A percentile compares a stretch with the other conserved stretches of the same genome.
Evolutionary conservation across 306 rosid genomes (phyloP).

Genomic region (Abrus pulchellus): DNA sequence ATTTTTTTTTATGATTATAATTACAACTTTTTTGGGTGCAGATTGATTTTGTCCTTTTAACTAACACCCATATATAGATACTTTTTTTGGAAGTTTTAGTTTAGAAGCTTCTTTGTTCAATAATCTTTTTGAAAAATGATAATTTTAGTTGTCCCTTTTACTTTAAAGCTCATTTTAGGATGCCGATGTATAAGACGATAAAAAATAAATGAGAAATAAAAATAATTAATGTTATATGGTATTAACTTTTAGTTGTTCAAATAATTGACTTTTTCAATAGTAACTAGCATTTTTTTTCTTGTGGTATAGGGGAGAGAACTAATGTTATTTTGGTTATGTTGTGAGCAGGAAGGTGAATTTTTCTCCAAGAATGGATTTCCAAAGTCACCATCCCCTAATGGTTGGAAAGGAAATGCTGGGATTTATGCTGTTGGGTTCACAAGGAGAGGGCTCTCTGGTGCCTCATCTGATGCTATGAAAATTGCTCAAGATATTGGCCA

Average conservation of each 20-base stretch:
- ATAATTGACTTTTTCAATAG: background rate
- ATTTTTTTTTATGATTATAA: background rate
- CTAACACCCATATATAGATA: background rate
- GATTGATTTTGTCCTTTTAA: conserved; percentile 8
- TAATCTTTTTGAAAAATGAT: no score
- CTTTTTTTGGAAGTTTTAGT: background rate
- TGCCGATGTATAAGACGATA: no score
- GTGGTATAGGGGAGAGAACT: conserved; percentile 25
- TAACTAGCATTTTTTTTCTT: background rate
- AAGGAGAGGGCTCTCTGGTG: conserved; percentile 91
- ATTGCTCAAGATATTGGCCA: conserved; percentile 80
- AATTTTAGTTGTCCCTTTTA: no score
- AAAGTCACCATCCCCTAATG: conserved; percentile 76
- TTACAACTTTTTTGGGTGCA: conserved; percentile 4
- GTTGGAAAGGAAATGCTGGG: conserved; percentile 92
- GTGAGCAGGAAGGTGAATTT: conserved; percentile 81
- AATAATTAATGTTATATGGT: no score
- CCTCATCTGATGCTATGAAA: conserved; percentile 79
- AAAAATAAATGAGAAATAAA: no score
- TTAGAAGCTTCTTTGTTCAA: background rate
- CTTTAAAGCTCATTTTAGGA: no score
- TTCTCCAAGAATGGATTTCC: conserved; percentile 88
- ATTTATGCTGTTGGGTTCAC: conserved; percentile 96
- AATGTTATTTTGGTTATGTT: conserved; percentile 45
- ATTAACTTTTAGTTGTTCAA: no score